Conservation (phyloP, 2,329 filamentous ascomycete genomes). For the Fusarium cyanostomum region DNA sequence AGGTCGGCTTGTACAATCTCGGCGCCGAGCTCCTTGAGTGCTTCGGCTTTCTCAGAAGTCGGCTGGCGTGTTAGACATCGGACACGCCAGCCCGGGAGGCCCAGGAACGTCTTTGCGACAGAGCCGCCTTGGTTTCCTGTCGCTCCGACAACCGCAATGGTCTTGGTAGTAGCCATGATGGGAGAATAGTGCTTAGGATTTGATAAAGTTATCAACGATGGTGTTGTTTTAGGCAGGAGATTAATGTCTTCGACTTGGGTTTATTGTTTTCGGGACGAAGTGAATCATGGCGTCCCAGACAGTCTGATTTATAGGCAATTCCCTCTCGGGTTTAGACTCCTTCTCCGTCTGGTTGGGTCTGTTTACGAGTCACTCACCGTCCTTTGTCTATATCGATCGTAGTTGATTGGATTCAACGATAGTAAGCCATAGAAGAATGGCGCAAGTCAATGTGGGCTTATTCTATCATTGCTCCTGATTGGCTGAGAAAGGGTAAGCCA, state of each 20-base stretch:
- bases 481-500: conserved; percentile 36
- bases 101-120: conserved; percentile 56
- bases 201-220: not conserved
- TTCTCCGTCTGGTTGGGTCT: too few species aligned
- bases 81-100: conserved; percentile 51
- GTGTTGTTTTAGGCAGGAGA: not conserved
- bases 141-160: conserved; percentile 56
- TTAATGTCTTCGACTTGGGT: not conserved
- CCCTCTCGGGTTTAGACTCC: not conserved
- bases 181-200: not conserved
- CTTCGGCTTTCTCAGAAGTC: conserved; percentile 51
- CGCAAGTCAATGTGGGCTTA: not conserved
- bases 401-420: not conserved
- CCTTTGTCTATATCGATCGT: not conserved
- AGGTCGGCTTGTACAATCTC: conserved; percentile 57
- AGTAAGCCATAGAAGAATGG: conserved; percentile 17
- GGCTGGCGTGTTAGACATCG: conserved; percentile 57
- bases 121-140: conserved; percentile 60
- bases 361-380: not conserved
- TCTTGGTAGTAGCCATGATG: conserved; percentile 34
- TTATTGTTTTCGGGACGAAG: not conserved
- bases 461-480: conserved; percentile 7
- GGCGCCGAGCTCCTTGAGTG: conserved; percentile 51
- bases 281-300: rapidly evolving
- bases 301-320: not conserved